Conservation (phyloP, 805 yeast genomes). For the Sugiyamaella qingdaonensis region DNA sequence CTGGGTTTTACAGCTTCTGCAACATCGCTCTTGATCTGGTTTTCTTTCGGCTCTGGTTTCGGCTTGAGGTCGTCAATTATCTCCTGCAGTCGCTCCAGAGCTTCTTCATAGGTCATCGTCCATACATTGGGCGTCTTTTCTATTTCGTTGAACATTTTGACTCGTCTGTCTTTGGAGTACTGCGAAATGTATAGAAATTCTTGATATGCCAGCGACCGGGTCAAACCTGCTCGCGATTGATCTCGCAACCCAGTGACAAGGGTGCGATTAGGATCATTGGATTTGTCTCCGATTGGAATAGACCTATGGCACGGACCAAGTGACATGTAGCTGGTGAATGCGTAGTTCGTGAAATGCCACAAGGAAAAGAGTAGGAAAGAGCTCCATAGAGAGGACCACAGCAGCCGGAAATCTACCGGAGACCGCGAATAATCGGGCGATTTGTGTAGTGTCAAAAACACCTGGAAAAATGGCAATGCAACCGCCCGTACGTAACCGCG, state of each 20-base stretch:
- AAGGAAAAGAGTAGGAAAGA: constrained; percentile 20
- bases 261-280: constrained; percentile 35
- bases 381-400: constrained; percentile 11
- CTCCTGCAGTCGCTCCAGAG: constrained; percentile 9
- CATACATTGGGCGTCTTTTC: constrained; percentile 32
- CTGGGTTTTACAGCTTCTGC: background rate
- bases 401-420: constrained; percentile 18
- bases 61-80: background rate
- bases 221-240: constrained; percentile 22
- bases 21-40: background rate
- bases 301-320: constrained; percentile 35
- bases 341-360: constrained; percentile 29
- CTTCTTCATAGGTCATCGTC: constrained; percentile 28
- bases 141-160: constrained; percentile 33
- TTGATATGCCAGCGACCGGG: constrained; percentile 35
- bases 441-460: constrained; percentile 14
- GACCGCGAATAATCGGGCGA: constrained; percentile 16
- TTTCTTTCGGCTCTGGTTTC: background rate
- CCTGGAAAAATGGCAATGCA: constrained; percentile 11
- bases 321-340: constrained; percentile 32
- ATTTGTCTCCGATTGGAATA: constrained; percentile 24
- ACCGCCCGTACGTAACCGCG: constrained; percentile 19
- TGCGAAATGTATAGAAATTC: constrained; percentile 34
- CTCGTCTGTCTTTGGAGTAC: constrained; percentile 30
- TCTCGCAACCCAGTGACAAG: constrained; percentile 34